These are phyloP conservation scores for Ophiostoma triangulosporum DNA, from an alignment of 2,329 filamentous ascomycete species.

Conservation along the genomic window DNA sequence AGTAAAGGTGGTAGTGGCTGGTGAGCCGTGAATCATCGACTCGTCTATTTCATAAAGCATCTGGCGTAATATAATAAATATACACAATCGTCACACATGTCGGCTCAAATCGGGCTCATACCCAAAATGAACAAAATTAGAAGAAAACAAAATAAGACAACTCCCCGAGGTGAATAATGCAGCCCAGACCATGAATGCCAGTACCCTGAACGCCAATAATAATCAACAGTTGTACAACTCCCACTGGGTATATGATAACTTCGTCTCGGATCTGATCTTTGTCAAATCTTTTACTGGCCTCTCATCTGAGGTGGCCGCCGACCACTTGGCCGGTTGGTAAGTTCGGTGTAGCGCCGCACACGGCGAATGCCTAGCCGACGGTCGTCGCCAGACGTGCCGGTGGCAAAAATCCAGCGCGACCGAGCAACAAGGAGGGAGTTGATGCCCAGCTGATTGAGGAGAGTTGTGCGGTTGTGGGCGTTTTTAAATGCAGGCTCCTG, in stretches of 20 bases:
- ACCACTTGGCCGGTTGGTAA: constrained; percentile 11
- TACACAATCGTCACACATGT: not conserved
- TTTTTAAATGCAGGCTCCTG: constrained; percentile 61
- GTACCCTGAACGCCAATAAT: not conserved
- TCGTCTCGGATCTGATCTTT: not conserved
- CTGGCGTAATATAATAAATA: not conserved
- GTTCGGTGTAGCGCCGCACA: constrained; percentile 33
- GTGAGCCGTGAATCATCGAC: too few species aligned
- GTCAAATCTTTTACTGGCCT: not conserved
- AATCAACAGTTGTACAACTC: not conserved
- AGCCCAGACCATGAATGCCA: not conserved
- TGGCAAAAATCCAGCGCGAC: constrained; percentile 39
- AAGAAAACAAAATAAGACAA: not conserved
- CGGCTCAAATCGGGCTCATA: not conserved
- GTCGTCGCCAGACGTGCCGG: constrained; percentile 22
- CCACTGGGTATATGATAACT: not conserved
- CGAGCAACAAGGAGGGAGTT: constrained; percentile 30
- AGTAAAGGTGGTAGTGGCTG: too few species aligned
- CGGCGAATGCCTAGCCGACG: constrained; percentile 31
- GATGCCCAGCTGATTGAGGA: constrained; percentile 55
- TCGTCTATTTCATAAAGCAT: not conserved
- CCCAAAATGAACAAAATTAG: not conserved
- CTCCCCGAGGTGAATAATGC: not conserved
- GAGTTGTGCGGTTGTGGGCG: constrained; percentile 48
- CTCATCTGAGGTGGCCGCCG: constrained; percentile 3